Base-by-base conservation (phyloP, 176 grass and related monocot species). In the Tillandsia fasciculata region DNA sequence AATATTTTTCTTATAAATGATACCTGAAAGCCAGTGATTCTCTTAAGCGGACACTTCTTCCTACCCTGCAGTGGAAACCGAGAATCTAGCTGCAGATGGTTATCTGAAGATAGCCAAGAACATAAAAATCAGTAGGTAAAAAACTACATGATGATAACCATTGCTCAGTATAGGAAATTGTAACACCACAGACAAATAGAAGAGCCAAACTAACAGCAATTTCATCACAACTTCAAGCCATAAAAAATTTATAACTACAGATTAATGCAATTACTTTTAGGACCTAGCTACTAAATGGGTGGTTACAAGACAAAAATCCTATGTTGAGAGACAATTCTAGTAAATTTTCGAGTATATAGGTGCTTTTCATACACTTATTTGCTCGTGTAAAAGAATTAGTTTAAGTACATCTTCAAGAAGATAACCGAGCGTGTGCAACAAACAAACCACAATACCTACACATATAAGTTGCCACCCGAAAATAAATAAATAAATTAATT, bases 11-110 rank as follows among this genome's bases (percentile, higher is more conserved):
- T 20, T 22, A 53, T 65, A 52, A 51, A 65, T 28, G 42, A 22
- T 92, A 99, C 89, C 87, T 99, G 89, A 70, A 99, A 89, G 59
- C 89, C 84, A 24, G 88, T 82, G 66, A 99, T 89, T 85, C 86
- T 92, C 79, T 93, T 99, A 58, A 83, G 87, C 20, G 79, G 86
- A 72, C 87, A 87, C 76, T 93, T 99, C 84, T 81, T 92, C 76
- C 84, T 88, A 13, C 94, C 89, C 69, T 88, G 81, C 52, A 90
- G 79, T 29, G 89, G 76, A 65, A 90, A 77, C 74, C 86, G 84
- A 74, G 63, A 78, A 58, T 93, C 87, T 50, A 99, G 69, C 66
- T 85, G 72, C 12, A 93, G 79, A 70, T 64, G 77, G 71, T 99
- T 90, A 71, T 83, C 94, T 99, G 79, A 67, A 48, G 58, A 63